phyloP scores from a whole-genome alignment of 2,329 filamentous ascomycete genomes.

The Trichoderma sp. region DNA sequence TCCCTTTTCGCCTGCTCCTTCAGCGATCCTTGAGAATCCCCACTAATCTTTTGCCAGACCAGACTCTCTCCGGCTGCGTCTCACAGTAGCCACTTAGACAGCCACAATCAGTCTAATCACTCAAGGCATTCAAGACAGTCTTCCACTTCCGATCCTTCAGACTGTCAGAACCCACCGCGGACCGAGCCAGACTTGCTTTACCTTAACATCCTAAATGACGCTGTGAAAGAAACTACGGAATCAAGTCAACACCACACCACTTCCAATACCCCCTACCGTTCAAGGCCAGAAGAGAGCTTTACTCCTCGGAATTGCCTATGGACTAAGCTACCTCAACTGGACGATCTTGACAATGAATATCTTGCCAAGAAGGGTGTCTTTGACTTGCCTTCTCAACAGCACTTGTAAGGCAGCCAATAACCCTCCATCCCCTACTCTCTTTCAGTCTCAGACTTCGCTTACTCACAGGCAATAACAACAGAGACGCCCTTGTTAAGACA shows the following conservation, averaged over 20 bases:
- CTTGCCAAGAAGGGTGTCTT: neutral
- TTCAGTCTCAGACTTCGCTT: neutral
- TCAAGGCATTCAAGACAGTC: neutral
- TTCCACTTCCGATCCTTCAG: neutral
- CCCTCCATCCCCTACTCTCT: neutral
- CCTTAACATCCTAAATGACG: neutral
- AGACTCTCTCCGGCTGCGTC: neutral
- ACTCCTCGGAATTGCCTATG: neutral
- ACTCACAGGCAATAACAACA: neutral
- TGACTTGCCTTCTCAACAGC: neutral
- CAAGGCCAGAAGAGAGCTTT: neutral
- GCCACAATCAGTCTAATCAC: neutral
- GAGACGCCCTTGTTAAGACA: neutral
- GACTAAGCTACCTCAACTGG: neutral
- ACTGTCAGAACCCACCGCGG: neutral
- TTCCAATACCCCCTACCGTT: neutral
- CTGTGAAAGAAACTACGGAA: neutral
- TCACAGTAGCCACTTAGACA: neutral
- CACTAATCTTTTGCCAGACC: neutral
- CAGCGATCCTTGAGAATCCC: neutral
- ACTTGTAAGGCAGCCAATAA: neutral
- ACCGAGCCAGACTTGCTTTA: neutral
- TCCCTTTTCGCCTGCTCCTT: neutral
- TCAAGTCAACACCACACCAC: neutral
- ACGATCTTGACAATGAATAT: slow-evolving; percentile 1